A percentile compares a stretch with the other conserved stretches of the same genome.
These are phyloP conservation scores for Pelargonium fulgidum DNA, from an alignment of 441 rosid genomes.

Conservation along the genomic window DNA sequence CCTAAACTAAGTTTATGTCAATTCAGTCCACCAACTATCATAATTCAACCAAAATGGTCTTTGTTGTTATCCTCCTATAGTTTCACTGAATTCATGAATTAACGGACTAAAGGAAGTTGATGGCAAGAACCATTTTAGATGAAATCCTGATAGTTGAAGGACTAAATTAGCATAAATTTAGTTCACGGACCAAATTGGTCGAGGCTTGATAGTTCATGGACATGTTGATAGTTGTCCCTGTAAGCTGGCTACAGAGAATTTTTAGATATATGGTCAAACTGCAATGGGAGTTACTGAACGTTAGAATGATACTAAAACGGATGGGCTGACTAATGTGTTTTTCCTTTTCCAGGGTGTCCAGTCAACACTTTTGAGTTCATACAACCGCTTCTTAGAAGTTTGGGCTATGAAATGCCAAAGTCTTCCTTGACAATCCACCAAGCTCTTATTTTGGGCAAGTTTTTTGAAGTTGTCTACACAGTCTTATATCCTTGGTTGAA, in stretches of 20 bases:
- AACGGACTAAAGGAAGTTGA: no score
- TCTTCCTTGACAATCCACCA: conserved; percentile 42
- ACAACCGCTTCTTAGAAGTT: conserved; percentile 52
- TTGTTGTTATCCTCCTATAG: no score
- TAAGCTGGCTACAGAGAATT: neutral
- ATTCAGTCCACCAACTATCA: no score
- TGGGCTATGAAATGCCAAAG: conserved; percentile 67
- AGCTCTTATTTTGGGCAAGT: conserved; percentile 54
- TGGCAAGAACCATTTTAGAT: no score
- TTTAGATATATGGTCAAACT: neutral
- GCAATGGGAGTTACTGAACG: neutral
- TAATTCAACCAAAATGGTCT: no score
- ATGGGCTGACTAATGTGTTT: neutral
- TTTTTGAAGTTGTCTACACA: conserved; percentile 51
- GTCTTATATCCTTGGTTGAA: conserved; percentile 75
- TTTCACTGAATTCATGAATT: no score
- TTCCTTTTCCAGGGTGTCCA: conserved; percentile 53
- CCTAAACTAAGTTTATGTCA: no score
- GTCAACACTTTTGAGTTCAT: conserved; percentile 83
- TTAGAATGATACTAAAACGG: no score
- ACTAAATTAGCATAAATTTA: no score
- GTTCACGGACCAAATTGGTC: no score
- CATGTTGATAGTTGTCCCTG: neutral
- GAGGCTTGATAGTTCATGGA: no score
- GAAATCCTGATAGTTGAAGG: no score